A percentile compares a stretch with the other conserved stretches of the same genome.
phyloP scores from a whole-genome alignment of 192 early-diverging fungal species.

The Rhizophlyctis rosea region DNA sequence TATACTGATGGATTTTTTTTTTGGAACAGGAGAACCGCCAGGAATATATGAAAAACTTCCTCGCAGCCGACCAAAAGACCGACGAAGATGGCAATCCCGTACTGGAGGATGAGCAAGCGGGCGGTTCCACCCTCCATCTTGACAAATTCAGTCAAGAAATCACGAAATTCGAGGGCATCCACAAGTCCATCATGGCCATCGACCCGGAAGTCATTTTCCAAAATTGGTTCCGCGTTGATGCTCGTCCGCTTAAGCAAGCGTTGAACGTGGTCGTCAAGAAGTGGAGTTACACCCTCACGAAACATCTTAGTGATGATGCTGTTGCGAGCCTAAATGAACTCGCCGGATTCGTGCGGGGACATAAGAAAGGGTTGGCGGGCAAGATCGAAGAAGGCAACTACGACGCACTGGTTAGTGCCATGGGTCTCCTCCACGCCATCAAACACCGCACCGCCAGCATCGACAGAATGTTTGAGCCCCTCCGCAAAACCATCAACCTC shows the following conservation, averaged over 20 bases:
- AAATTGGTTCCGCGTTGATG: conserved; percentile 63
- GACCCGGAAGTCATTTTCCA: conserved; percentile 60
- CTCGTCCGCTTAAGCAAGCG: conserved; percentile 57
- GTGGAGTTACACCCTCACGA: conserved; percentile 65
- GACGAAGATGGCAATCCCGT: conserved; percentile 27
- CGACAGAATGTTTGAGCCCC: conserved; percentile 62
- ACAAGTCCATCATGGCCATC: conserved; percentile 63
- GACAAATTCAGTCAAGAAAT: conserved; percentile 67
- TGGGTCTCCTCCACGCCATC: conserved; percentile 63
- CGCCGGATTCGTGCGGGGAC: conserved; percentile 52
- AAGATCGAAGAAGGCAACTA: conserved; percentile 67
- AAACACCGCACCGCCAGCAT: conserved; percentile 55
- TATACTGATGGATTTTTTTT: no score
- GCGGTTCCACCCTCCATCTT: conserved; percentile 52
- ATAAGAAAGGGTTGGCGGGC: conserved; percentile 50
- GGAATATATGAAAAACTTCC: conserved; percentile 61
- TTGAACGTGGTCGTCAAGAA: conserved; percentile 66
- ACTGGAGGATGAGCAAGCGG: conserved; percentile 31
- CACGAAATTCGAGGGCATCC: conserved; percentile 60
- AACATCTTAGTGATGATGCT: conserved; percentile 58
- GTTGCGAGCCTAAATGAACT: conserved; percentile 58
- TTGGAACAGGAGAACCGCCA: conserved; percentile 54
- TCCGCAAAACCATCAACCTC: conserved; percentile 62
- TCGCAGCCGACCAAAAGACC: conserved; percentile 35
- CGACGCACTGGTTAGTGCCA: conserved; percentile 49